A percentile compares a stretch with the other conserved stretches of the same genome.
Evolutionary conservation across 2,329 filamentous ascomycete genomes (phyloP).

Genomic region (Clarireedia homoeocarpa): DNA sequence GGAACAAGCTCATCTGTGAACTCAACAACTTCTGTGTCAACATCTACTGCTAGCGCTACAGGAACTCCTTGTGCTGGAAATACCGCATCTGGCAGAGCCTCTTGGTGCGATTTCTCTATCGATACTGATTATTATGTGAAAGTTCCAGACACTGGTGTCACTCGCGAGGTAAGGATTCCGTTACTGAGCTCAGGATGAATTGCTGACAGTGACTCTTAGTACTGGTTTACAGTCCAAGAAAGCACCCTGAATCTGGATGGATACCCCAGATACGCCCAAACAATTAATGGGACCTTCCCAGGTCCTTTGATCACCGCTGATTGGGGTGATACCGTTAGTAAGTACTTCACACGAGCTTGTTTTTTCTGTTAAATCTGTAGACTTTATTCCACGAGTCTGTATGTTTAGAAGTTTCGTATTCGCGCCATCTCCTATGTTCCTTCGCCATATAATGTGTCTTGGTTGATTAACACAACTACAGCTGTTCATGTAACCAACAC

Average conservation of each 20-base stretch:
- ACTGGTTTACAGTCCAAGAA: conserved; percentile 13
- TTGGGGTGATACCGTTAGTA: conserved; percentile 32
- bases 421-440: too few relatives aligned
- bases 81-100: conserved; percentile 12
- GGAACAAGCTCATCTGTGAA: too few relatives aligned
- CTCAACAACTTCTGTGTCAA: too few relatives aligned
- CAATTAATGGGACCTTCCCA: conserved; percentile 28
- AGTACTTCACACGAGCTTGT: not conserved
- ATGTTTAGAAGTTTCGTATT: too few relatives aligned
- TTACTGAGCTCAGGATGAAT: not conserved
- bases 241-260: conserved; percentile 24
- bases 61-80: not conserved
- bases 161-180: conserved; percentile 30
- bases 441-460: too few relatives aligned
- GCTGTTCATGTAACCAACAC: conserved; percentile 28
- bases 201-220: conserved; percentile 2
- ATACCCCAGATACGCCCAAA: conserved; percentile 17
- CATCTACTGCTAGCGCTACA: too few relatives aligned
- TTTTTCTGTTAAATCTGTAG: not conserved
- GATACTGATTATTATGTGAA: conserved; percentile 32
- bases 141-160: conserved; percentile 36
- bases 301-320: conserved; percentile 28
- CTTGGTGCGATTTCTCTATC: conserved; percentile 41
- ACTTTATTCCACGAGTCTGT: too few relatives aligned
- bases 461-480: not conserved